These are phyloP conservation scores for Aureobasidium sp. DNA, from an alignment of 2,329 filamentous ascomycete species.

Conservation along the genomic window DNA sequence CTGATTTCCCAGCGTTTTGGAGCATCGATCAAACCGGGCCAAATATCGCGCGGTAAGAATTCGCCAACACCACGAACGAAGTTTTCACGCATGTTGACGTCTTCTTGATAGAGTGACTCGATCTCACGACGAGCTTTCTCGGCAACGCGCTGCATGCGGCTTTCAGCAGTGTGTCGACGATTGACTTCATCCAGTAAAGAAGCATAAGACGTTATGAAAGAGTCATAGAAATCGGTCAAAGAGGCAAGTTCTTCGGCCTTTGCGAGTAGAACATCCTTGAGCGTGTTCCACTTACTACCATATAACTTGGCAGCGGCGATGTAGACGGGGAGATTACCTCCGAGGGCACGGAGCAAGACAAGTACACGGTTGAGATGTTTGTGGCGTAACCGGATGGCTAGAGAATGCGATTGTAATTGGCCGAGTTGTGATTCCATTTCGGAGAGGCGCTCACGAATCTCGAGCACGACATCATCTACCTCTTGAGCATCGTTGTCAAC, in stretches of 20 bases:
- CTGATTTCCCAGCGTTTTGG: conserved; percentile 25
- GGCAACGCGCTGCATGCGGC: conserved; percentile 66
- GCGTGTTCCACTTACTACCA: conserved; percentile 61
- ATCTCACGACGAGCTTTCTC: conserved; percentile 71
- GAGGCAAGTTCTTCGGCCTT: conserved; percentile 71
- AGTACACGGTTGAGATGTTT: conserved; percentile 57
- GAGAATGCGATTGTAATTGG: conserved; percentile 57
- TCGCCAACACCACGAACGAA: conserved; percentile 81
- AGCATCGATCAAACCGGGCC: conserved; percentile 59
- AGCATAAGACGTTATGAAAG: conserved; percentile 78
- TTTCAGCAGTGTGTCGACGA: conserved; percentile 64
- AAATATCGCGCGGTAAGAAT: conserved; percentile 80
- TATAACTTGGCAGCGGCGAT: conserved; percentile 60
- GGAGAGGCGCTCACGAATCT: conserved; percentile 66
- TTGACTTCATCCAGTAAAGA: conserved; percentile 77
- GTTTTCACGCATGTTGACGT: conserved; percentile 63
- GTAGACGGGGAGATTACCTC: conserved; percentile 57
- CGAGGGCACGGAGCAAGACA: conserved; percentile 59
- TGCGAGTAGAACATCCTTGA: conserved; percentile 60
- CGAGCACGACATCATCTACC: conserved; percentile 55
- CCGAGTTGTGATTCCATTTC: conserved; percentile 69
- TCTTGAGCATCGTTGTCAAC: conserved; percentile 62
- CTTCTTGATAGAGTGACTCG: conserved; percentile 61
- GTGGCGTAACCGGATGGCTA: conserved; percentile 50
- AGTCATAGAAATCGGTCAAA: conserved; percentile 76